Conservation (phyloP, 179 eudicot species). For the Vitellaria paradoxa region DNA sequence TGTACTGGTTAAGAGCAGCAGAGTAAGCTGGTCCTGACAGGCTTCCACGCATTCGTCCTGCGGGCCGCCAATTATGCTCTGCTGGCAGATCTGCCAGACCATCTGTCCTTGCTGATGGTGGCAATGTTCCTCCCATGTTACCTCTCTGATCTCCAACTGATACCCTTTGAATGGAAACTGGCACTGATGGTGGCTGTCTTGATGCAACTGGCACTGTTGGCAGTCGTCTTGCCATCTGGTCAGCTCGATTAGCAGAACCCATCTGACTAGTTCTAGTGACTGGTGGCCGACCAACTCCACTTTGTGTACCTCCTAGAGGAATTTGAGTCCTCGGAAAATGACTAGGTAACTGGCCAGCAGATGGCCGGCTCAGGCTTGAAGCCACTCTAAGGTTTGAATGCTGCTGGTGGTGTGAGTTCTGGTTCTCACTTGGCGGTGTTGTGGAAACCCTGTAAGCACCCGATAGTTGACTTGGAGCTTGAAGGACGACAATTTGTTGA, state of each 20-base stretch:
- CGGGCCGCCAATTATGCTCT: conserved; percentile 70
- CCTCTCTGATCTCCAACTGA: conserved; percentile 23
- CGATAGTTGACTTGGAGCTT: conserved; percentile 25
- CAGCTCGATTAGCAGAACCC: conserved; percentile 23
- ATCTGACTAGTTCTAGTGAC: conserved; percentile 21
- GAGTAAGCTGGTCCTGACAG: conserved; percentile 69
- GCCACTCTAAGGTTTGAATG: conserved; percentile 32
- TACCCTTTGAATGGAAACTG: conserved; percentile 26
- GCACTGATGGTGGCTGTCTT: conserved; percentile 6
- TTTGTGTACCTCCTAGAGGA: conserved; percentile 31
- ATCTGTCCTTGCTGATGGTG: conserved; percentile 39
- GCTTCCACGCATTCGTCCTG: conserved; percentile 82
- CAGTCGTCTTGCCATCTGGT: conserved; percentile 19
- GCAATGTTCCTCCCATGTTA: conserved; percentile 22
- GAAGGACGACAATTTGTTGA: conserved; percentile 32
- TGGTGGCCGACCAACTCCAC: conserved; percentile 1
- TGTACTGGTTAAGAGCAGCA: conserved; percentile 54
- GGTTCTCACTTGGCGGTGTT: conserved; percentile 11
- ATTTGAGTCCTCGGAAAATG: conserved; percentile 24
- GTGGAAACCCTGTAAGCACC: conserved; percentile 23
- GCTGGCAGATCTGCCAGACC: conserved; percentile 29
- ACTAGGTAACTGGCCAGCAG: conserved; percentile 17
- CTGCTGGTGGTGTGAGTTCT: conserved; percentile 27
- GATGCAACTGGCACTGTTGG: not conserved
- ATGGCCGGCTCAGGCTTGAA: conserved; percentile 37